Evolutionary conservation across 257 asterid genomes (phyloP).

Genomic region (Nyctanthes arbortristis): DNA sequence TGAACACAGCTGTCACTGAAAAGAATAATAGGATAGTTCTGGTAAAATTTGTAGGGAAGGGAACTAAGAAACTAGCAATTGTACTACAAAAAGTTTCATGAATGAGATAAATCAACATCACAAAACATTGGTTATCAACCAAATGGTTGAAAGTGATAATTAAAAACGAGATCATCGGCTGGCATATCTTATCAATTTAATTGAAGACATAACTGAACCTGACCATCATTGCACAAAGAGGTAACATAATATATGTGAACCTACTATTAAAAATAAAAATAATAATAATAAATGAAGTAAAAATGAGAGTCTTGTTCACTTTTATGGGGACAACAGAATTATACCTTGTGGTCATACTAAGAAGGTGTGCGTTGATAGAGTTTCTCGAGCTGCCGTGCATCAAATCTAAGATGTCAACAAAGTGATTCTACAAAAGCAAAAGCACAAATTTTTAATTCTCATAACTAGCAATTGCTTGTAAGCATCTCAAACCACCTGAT

Average conservation of each 20-base stretch:
- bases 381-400: conserved; percentile 78
- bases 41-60: conserved; percentile 19
- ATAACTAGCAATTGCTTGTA: conserved; percentile 20
- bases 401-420: conserved; percentile 68
- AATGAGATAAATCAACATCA: not conserved
- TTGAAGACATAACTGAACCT: not conserved
- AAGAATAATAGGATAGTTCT: conserved; percentile 1
- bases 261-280: no score
- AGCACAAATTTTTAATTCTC: conserved; percentile 16
- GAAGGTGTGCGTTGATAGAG: conserved; percentile 56
- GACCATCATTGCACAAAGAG: conserved; percentile 10
- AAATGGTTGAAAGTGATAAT: not conserved
- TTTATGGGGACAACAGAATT: conserved; percentile 11
- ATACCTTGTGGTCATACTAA: conserved; percentile 69
- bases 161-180: conserved; percentile 12
- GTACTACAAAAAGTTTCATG: not conserved
- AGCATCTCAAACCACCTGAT: conserved; percentile 22
- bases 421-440: conserved; percentile 81
- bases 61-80: conserved; percentile 14
- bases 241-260: no score
- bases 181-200: conserved; percentile 5
- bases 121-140: not conserved
- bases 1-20: conserved; percentile 52
- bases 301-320: not conserved
- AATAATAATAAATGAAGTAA: no score